Evolutionary conservation across 2,329 filamentous ascomycete genomes (phyloP).

Genomic region (Colletotrichum neosansevieriae): DNA sequence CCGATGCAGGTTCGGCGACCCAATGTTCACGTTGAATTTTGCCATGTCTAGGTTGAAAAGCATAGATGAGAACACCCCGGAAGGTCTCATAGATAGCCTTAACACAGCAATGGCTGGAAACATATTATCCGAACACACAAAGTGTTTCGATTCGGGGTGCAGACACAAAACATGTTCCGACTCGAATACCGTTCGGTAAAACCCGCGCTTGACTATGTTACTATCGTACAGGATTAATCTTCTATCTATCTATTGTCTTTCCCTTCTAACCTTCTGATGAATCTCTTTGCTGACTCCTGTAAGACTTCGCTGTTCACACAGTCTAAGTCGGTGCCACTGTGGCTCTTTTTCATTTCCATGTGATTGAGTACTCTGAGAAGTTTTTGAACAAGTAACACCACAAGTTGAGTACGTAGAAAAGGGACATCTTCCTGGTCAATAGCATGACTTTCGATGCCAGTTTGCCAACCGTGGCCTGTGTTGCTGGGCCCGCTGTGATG

Average conservation of each 20-base stretch:
- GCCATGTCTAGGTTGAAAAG: too few relatives aligned
- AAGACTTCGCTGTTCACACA: background rate
- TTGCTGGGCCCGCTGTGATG: background rate
- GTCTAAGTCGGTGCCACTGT: background rate
- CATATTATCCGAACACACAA: too few relatives aligned
- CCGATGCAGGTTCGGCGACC: constrained; percentile 2
- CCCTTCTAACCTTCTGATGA: background rate
- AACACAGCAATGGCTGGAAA: too few relatives aligned
- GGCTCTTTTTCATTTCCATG: background rate
- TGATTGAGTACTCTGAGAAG: constrained; percentile 1
- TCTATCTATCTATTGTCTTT: background rate
- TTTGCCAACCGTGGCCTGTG: background rate
- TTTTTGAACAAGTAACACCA: constrained; percentile 1
- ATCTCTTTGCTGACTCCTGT: background rate
- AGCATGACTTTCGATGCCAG: background rate
- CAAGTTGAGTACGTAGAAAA: background rate
- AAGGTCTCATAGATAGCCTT: too few relatives aligned
- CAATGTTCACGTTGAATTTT: too few relatives aligned
- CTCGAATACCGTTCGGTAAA: too few relatives aligned
- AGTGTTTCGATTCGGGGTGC: too few relatives aligned
- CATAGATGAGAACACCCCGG: too few relatives aligned
- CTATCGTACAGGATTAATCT: background rate
- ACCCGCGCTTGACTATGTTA: background rate
- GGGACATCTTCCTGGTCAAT: constrained; percentile 8
- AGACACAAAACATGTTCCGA: too few relatives aligned